These are phyloP conservation scores for Diplodia intermedia DNA, from an alignment of 2,329 filamentous ascomycete genomes.

Conservation along the genomic window DNA sequence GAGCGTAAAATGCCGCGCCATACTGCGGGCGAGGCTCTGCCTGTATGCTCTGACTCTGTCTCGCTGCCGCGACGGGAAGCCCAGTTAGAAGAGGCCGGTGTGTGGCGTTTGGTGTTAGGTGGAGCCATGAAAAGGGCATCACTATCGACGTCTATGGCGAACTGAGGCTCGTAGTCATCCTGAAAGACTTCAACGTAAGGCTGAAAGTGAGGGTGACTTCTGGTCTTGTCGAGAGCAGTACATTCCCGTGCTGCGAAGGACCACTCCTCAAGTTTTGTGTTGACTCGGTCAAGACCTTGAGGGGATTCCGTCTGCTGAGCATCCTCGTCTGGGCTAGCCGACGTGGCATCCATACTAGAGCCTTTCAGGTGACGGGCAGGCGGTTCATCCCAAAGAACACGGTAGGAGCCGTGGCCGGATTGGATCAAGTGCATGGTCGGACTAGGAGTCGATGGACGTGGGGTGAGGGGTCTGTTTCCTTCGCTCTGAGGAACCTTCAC, in stretches of 20 bases:
- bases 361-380: constrained; percentile 34
- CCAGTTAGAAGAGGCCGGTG: constrained; percentile 36
- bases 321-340: constrained; percentile 35
- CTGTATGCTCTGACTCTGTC: not conserved
- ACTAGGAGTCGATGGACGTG: constrained; percentile 37
- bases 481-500: constrained; percentile 40
- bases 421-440: constrained; percentile 46
- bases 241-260: constrained; percentile 34
- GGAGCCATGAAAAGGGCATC: constrained; percentile 36
- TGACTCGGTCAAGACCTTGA: constrained; percentile 42
- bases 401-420: constrained; percentile 40
- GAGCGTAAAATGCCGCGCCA: not conserved
- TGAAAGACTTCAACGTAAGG: constrained; percentile 36
- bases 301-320: constrained; percentile 36
- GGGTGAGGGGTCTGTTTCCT: not conserved
- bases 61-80: constrained; percentile 39
- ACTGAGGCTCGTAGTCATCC: constrained; percentile 29
- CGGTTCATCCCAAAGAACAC: constrained; percentile 44
- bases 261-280: constrained; percentile 44
- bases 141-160: constrained; percentile 28
- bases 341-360: not conserved
- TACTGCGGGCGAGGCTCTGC: not conserved
- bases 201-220: constrained; percentile 34
- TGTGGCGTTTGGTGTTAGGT: constrained; percentile 44
- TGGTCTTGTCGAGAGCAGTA: constrained; percentile 13